These are phyloP conservation scores for Phytophthora capsici DNA, from an alignment of 352 stramenopile genomes.

Conservation along the genomic window DNA sequence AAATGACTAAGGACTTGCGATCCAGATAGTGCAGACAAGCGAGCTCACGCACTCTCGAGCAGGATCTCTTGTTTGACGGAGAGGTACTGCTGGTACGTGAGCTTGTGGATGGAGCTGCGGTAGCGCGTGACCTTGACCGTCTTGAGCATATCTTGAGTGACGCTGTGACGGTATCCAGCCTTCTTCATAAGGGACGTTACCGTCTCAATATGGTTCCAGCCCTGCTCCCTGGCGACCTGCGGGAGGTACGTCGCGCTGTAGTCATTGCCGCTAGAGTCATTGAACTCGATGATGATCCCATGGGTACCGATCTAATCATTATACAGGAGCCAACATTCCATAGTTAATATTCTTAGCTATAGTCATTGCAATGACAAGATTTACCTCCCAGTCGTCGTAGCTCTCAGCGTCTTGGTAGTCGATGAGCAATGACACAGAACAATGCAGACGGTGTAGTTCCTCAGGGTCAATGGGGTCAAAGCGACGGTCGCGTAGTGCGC, in stretches of 20 bases:
- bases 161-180: conserved; percentile 67
- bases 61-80: conserved; percentile 60
- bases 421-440: conserved; percentile 83
- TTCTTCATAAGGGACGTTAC: conserved; percentile 84
- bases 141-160: conserved; percentile 63
- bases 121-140: conserved; percentile 81
- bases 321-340: neutral
- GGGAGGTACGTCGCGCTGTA: conserved; percentile 85
- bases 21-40: conserved; percentile 22
- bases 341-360: neutral
- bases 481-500: conserved; percentile 73
- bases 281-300: conserved; percentile 86
- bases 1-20: conserved; percentile 8
- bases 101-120: conserved; percentile 83
- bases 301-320: conserved; percentile 63
- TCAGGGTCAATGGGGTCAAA: conserved; percentile 78
- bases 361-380: neutral
- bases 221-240: conserved; percentile 77
- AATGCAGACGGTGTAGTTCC: conserved; percentile 71
- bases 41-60: conserved; percentile 27
- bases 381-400: conserved; percentile 85
- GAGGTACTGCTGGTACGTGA: conserved; percentile 83
- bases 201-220: conserved; percentile 74
- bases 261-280: conserved; percentile 46
- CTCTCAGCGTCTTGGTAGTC: conserved; percentile 78